Conservation (phyloP, 345 rosid genomes). For the Stellera chamaejasme region DNA sequence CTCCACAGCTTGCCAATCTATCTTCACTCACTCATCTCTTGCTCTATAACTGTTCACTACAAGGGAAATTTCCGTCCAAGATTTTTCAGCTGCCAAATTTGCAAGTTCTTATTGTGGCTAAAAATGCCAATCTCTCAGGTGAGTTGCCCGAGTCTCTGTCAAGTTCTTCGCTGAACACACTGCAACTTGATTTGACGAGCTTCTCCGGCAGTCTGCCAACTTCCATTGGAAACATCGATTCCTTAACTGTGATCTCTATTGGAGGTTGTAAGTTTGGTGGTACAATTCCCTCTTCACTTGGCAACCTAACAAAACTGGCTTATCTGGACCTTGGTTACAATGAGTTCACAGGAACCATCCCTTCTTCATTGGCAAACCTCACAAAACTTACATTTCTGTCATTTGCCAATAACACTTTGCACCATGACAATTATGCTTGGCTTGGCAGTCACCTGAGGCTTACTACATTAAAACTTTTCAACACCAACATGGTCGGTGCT, state of each 20-base stretch:
- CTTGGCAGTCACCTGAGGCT: neutral
- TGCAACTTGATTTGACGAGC: neutral
- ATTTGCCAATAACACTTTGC: slow-evolving; percentile 2
- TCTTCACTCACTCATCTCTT: neutral
- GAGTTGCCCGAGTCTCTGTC: slow-evolving; percentile 8
- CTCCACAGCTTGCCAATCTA: neutral
- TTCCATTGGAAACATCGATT: slow-evolving; percentile 12
- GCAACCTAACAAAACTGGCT: slow-evolving; percentile 1
- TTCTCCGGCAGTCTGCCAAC: slow-evolving; percentile 13
- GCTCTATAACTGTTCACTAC: slow-evolving; percentile 5
- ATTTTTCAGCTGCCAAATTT: slow-evolving; percentile 6
- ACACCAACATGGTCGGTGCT: neutral
- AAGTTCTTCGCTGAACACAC: neutral
- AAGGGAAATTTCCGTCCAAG: neutral
- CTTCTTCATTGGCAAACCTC: neutral
- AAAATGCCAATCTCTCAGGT: slow-evolving; percentile 3
- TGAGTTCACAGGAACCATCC: neutral
- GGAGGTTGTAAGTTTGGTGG: slow-evolving; percentile 3
- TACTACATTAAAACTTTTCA: neutral
- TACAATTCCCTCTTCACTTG: slow-evolving; percentile 10
- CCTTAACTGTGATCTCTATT: neutral
- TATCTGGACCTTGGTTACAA: neutral
- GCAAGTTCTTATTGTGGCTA: neutral
- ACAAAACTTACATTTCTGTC: neutral
- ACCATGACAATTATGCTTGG: neutral